Base-by-base conservation (phyloP, 805 yeast species). In the Schwanniomyces sp. region DNA sequence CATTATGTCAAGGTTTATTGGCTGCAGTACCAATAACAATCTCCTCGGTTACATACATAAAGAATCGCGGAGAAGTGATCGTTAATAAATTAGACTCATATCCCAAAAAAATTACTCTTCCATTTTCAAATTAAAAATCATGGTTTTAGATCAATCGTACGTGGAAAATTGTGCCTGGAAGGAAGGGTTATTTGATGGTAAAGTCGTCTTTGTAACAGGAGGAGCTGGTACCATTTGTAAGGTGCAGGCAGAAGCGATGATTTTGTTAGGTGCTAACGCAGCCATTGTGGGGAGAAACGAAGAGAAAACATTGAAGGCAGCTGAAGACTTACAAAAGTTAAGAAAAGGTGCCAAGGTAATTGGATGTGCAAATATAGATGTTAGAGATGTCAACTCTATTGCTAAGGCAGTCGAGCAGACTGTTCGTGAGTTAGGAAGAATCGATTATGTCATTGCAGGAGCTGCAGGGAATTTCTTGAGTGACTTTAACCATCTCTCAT, bases 141-240 rank as follows among this genome's bases (percentile, higher is more conserved):
- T 44, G 43, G 40, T 34, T 10, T 51, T 57, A 37, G 52, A 52
- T 50, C 57, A 54, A 52, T 56, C 64, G 2, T 69, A 54, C 43
- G 54, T 71, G 14, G 52, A 55, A 7, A 54, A 57, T 41, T 60
- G 74, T 26, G 49, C 58, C 16, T 72, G 75, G 75, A 84, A 82
- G 52, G 79, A 82, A 0, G 85, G 79, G 51, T 58, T 89, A 36
- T 91, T 91, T 70, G 75, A 81, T 48, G 94, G 87, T 14, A 91
- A 91, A 64, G 96, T 89, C 1, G 95, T 84, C 7, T 87, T 91
- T 56, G 88, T 91, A 42, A 91, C 97, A 0, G 98, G 98, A 2
- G 97, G 97, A 9, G 94, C 97, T 1, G 97, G 97, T 4, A 84
- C 96, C 10, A 91, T 91, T 44, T 91, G 98, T 64, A 74, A 92